Evolutionary conservation across 768 basidiomycete species (phyloP).

Genomic region (Chiua virens): DNA sequence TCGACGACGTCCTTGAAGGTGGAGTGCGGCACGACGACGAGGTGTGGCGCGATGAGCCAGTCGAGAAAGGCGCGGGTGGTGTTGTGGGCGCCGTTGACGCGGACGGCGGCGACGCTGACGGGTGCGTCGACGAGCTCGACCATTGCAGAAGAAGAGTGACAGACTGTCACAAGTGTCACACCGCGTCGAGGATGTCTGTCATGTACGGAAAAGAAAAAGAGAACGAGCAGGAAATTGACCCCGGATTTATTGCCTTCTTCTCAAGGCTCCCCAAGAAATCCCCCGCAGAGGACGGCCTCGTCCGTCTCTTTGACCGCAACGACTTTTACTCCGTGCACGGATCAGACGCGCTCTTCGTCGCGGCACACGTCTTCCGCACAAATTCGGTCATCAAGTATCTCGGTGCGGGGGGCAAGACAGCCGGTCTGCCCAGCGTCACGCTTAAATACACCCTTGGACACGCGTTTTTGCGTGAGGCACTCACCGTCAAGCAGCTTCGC

Average conservation of each 20-base stretch:
- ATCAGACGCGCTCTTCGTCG: slow-evolving; percentile 83
- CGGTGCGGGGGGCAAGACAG: slow-evolving; percentile 58
- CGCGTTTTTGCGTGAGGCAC: slow-evolving; percentile 79
- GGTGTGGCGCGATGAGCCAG: slow-evolving; percentile 71
- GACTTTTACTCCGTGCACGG: slow-evolving; percentile 91
- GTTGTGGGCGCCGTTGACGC: slow-evolving; percentile 70
- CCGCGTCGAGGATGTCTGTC: slow-evolving; percentile 39
- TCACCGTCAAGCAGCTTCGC: slow-evolving; percentile 86
- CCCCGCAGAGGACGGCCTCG: slow-evolving; percentile 69
- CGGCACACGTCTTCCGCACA: slow-evolving; percentile 80
- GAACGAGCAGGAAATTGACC: slow-evolving; percentile 47
- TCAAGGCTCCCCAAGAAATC: slow-evolving; percentile 60
- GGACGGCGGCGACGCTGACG: slow-evolving; percentile 71
- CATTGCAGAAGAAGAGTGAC: slow-evolving; percentile 13
- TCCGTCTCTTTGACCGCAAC: slow-evolving; percentile 84
- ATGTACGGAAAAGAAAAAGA: slow-evolving; percentile 72
- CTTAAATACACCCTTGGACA: slow-evolving; percentile 78
- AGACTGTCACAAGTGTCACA: slow-evolving; percentile 21
- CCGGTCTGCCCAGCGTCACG: slow-evolving; percentile 73
- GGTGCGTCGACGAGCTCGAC: slow-evolving; percentile 50
- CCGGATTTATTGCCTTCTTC: slow-evolving; percentile 78
- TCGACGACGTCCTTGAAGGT: slow-evolving; percentile 68
- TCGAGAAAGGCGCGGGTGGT: slow-evolving; percentile 82
- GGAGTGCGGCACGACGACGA: slow-evolving; percentile 27
- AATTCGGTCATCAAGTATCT: slow-evolving; percentile 92